Evolutionary conservation across 345 rosid genomes (phyloP).

Genomic region (rapeseed (Brassica napus)): DNA sequence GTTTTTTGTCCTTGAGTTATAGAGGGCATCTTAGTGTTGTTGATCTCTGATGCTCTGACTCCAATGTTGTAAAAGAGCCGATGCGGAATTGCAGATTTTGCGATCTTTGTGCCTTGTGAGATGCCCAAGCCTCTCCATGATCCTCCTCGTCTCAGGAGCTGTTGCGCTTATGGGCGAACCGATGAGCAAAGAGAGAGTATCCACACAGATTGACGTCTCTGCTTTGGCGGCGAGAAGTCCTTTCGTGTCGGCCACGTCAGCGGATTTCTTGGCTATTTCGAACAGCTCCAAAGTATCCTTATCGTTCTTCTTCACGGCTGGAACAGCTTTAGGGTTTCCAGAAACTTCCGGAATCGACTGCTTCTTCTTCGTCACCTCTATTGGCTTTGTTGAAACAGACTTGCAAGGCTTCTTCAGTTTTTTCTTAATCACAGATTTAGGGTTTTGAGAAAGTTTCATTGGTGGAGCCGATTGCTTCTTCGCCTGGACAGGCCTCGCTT

Average conservation of each 20-base stretch:
- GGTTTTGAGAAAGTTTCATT: not conserved
- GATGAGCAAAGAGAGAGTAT: not conserved
- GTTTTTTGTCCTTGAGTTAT: too few species aligned
- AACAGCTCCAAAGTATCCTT: not conserved
- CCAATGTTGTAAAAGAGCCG: not conserved
- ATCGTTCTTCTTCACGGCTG: not conserved
- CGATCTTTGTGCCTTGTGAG: not conserved
- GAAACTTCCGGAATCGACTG: not conserved
- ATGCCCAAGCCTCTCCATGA: not conserved
- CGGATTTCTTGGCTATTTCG: not conserved
- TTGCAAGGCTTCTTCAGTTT: not conserved
- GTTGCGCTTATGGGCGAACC: not conserved
- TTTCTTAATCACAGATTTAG: not conserved
- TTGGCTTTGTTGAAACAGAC: not conserved
- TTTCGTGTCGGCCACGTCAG: not conserved
- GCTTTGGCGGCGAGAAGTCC: not conserved
- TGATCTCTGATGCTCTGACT: constrained; percentile 3
- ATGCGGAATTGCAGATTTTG: not conserved
- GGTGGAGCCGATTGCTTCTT: not conserved
- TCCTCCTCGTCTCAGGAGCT: not conserved
- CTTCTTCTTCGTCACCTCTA: not conserved
- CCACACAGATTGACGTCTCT: not conserved
- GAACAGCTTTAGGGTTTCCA: not conserved
- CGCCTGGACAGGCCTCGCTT: not conserved
- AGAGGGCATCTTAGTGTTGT: not conserved